Evolutionary conservation across 2,329 filamentous ascomycete species (phyloP).

Genomic region (Fusarium falciforme): DNA sequence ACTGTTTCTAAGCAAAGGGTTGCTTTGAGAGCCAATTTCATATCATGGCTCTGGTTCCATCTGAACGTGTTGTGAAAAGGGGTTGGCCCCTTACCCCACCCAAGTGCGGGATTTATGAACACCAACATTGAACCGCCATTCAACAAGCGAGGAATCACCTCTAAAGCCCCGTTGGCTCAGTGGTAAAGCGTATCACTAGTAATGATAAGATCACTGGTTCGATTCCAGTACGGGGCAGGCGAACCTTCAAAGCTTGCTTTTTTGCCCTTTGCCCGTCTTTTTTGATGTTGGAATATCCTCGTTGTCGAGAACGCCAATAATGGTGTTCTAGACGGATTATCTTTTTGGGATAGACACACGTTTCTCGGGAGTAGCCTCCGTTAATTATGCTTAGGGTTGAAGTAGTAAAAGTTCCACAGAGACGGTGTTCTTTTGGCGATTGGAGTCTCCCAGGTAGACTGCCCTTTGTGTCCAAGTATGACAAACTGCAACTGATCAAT

Average conservation of each 20-base stretch:
- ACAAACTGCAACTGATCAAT: background rate
- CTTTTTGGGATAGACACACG: background rate
- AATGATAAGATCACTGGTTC: conserved; percentile 2
- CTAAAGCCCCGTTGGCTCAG: conserved; percentile 41
- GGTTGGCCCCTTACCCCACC: background rate
- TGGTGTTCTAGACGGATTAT: background rate
- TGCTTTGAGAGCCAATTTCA: background rate
- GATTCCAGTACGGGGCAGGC: conserved; percentile 1
- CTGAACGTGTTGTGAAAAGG: background rate
- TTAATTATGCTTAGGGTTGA: background rate
- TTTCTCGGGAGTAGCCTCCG: background rate
- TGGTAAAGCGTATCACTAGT: conserved; percentile 43
- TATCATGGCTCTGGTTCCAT: background rate
- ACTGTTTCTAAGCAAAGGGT: background rate
- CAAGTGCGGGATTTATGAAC: background rate
- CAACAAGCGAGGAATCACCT: conserved; percentile 21
- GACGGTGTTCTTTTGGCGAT: background rate
- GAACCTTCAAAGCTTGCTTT: background rate
- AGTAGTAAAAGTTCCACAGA: background rate
- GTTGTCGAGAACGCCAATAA: background rate
- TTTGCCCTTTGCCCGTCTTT: background rate
- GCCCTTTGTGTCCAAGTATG: background rate
- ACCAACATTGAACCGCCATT: rapidly evolving
- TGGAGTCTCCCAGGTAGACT: background rate
- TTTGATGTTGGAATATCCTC: background rate